Conservation (phyloP, 2,329 filamentous ascomycete genomes). For the Xenoacremonium recifei region DNA sequence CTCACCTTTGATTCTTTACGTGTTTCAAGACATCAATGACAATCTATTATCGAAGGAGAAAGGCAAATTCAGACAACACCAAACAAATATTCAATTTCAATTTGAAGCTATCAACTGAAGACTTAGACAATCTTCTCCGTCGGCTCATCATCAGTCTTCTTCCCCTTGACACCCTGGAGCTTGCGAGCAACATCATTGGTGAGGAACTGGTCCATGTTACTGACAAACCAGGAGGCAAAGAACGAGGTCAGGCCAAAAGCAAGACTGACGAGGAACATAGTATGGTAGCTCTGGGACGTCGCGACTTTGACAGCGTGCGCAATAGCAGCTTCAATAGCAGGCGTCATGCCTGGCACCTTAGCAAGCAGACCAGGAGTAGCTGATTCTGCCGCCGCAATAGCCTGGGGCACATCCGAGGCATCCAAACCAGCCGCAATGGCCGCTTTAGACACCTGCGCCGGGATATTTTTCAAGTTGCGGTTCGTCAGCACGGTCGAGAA, state of each 20-base stretch:
- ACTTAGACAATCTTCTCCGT: no score
- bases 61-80: no score
- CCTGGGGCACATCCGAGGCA: background rate
- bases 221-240: conserved; percentile 1
- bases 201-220: conserved; percentile 1
- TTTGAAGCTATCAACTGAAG: no score
- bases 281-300: background rate
- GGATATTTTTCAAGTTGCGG: conserved; percentile 1
- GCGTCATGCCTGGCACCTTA: background rate
- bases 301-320: background rate
- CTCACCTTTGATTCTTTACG: no score
- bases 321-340: background rate
- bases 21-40: no score
- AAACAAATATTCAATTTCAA: no score
- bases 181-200: conserved; percentile 1
- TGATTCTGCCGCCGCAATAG: background rate
- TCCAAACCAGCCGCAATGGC: background rate
- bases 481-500: conserved; percentile 2
- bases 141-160: background rate
- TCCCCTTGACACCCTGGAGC: background rate
- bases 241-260: conserved; percentile 1
- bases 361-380: background rate
- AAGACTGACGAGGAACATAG: conserved; percentile 2
- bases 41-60: no score
- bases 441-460: background rate